Base-by-base conservation (phyloP, 2,329 filamentous ascomycete genomes). In the Penicillium decumbens region DNA sequence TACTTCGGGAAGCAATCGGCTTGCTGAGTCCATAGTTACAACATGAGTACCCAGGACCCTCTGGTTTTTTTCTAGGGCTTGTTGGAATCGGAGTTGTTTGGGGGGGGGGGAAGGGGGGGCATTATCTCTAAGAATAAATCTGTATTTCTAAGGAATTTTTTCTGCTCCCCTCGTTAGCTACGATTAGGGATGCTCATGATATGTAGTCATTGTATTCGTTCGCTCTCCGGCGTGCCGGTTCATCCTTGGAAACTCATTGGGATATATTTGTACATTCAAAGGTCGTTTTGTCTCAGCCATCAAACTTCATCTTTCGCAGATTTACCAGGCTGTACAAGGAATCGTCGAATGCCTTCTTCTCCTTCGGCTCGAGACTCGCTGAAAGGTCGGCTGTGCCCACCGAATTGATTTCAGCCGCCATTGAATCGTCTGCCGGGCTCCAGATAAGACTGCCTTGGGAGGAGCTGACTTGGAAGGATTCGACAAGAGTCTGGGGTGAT, bases 301-400 rank as follows among this genome's bases (percentile, higher is more conserved):
- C 57, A 33, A 43, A 48, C 6, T 30, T 43, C 49, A 55, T 66
- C 60, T 75, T 75, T 38, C 71, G 62, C 41, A 75, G 56, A 57
- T 70, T 72, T 29, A 63, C 65, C 52, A 76, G 45, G 58, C 62
- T 56, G 68, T 72, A 72, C 23, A 74, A 39, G 1, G 62, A 53
- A 20, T 69, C 69, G 38, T 67, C 64, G 25, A 74, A 45, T 32
- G 64, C 66, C 35, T 64, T 64, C 42, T 56, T 55, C 24, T 65
- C 58, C 45, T 68, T 70, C 9, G 61, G 58, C 13, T 67, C 60
- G 6, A 62, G 47, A 29, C 51, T 48, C 24, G 56, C 46, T 27
- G 62, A 13, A 1, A 71, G 41, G 7, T 55, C 52, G 25, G 60
- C 55, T 8, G 68, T 68, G 4, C 68, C 69, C 6, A 54, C 47